Evolutionary conservation across 2,329 filamentous ascomycete genomes (phyloP).

Genomic region (Pseudocercospora musae): DNA sequence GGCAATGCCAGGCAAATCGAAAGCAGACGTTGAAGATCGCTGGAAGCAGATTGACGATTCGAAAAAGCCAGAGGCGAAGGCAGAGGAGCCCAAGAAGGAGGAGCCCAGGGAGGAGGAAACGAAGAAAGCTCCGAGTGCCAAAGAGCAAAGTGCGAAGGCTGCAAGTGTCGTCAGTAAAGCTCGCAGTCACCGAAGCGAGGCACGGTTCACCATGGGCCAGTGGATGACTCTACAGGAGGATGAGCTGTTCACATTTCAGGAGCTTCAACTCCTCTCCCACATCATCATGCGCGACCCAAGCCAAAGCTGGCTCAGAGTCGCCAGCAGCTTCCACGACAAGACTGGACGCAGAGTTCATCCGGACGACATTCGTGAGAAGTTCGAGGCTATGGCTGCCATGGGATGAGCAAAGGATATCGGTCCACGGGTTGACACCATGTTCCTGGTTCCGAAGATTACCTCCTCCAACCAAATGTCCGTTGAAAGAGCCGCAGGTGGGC

Average conservation of each 20-base stretch:
- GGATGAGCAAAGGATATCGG: background rate
- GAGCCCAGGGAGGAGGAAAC: slow-evolving; percentile 3
- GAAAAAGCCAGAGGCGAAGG: slow-evolving; percentile 9
- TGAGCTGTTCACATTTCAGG: slow-evolving; percentile 36
- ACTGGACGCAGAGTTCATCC: slow-evolving; percentile 47
- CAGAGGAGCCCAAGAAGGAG: background rate
- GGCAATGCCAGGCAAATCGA: background rate
- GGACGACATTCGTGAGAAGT: slow-evolving; percentile 44
- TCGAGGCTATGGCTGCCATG: slow-evolving; percentile 30
- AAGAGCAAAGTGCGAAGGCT: slow-evolving; percentile 10
- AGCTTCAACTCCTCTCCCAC: slow-evolving; percentile 43
- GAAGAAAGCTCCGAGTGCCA: slow-evolving; percentile 7
- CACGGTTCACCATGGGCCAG: slow-evolving; percentile 31
- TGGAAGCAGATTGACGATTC: slow-evolving; percentile 9
- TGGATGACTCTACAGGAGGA: slow-evolving; percentile 35
- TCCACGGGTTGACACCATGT: background rate
- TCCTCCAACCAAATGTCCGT: background rate
- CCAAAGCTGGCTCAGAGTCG: slow-evolving; percentile 47
- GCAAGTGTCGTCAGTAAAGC: slow-evolving; percentile 10
- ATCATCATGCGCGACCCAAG: slow-evolving; percentile 38
- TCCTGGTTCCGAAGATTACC: background rate
- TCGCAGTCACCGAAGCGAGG: slow-evolving; percentile 19
- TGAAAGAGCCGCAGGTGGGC: background rate
- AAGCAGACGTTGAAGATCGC: slow-evolving; percentile 8
- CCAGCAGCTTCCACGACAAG: slow-evolving; percentile 48